Evolutionary conservation across 768 basidiomycete genomes (phyloP).

Genomic region (Tylopilus felleus): DNA sequence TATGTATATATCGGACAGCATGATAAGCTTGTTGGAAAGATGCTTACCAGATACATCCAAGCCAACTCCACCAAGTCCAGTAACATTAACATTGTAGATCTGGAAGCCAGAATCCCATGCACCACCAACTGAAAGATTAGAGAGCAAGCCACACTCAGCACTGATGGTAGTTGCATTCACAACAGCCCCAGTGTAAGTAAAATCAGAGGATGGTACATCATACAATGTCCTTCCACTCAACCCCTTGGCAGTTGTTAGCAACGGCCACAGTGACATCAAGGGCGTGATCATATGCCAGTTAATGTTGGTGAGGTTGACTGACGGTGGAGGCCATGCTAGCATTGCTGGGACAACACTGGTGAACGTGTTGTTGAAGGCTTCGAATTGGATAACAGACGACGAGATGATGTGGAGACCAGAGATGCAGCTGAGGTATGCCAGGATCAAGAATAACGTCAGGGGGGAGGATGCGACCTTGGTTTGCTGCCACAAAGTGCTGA

Average conservation of each 20-base stretch:
- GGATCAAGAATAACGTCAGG: neutral
- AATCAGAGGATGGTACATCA: conserved; percentile 11
- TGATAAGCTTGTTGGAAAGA: too few species aligned
- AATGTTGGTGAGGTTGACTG: neutral
- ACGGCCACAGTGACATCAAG: neutral
- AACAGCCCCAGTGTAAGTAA: neutral
- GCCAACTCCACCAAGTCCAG: too few species aligned
- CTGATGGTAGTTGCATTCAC: conserved; percentile 19
- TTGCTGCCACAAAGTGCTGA: conserved; percentile 19
- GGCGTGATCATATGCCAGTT: neutral
- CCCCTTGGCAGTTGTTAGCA: conserved; percentile 10
- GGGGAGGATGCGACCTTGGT: conserved; percentile 10
- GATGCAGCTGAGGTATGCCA: conserved; percentile 4
- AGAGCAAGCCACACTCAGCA: conserved; percentile 15
- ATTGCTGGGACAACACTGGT: neutral
- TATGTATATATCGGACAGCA: too few species aligned
- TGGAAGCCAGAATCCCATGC: neutral
- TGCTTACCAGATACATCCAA: neutral
- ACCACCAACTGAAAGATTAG: conserved; percentile 2
- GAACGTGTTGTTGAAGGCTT: neutral
- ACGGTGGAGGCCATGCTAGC: neutral
- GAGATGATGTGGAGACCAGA: conserved; percentile 18
- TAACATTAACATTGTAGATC: too few species aligned
- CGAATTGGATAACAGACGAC: neutral
- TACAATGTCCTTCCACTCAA: conserved; percentile 13